Evolutionary conservation across 371 early-diverging fungal species (phyloP), one percentile per base, ranked within the genome.

Genomic region (Actinomortierella wolfii): DNA sequence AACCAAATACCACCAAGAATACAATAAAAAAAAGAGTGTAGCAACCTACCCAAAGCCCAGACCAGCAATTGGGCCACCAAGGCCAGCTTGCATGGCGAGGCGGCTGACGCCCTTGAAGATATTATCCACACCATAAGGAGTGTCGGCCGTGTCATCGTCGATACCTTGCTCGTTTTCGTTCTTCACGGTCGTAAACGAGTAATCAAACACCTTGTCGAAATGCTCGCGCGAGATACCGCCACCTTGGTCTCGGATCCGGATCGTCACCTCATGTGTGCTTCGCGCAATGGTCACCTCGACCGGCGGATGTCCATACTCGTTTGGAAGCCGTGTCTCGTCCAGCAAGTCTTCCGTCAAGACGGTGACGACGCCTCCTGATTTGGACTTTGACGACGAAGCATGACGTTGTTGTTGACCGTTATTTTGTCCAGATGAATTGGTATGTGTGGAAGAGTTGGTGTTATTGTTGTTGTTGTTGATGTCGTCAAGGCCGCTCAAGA

Each of bases 211-310:
- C 20, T 85, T 82, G n/a, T 81, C 79, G 56, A 91, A 75, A 62
- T 93, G 88, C n/a, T 89, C 78, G 17, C 84, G 77, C 6, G 92
- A 76, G 49, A 97, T 90, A 24, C 98, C 98, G 43, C 97, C 97
- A 26, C 98, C 98, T 59, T 90, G 90, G 64, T 98, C 98, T 26
- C 97, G 80, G 42, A 98, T 89, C 56, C 97, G 84, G 44, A 98
- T 89, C 1, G 91, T 88, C 8, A 96, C 86, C 50, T 92, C 93
- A 51, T 88, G 90, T 6, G 83, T 67, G 23, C 93, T 91, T 51
- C 86, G 82, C 28, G 91, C 86, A 18, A 98, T 83, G 4, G 95
- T 93, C 52, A 98, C 89, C 64, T 91, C 90, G n/a, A 97, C 87
- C 9, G 91, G 88, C 7, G 93, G 92, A 14, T 76, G 66, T 34